These are phyloP conservation scores for Nadsonia commutata DNA, from an alignment of 1,139 yeast genomes.

Conservation along the genomic window DNA sequence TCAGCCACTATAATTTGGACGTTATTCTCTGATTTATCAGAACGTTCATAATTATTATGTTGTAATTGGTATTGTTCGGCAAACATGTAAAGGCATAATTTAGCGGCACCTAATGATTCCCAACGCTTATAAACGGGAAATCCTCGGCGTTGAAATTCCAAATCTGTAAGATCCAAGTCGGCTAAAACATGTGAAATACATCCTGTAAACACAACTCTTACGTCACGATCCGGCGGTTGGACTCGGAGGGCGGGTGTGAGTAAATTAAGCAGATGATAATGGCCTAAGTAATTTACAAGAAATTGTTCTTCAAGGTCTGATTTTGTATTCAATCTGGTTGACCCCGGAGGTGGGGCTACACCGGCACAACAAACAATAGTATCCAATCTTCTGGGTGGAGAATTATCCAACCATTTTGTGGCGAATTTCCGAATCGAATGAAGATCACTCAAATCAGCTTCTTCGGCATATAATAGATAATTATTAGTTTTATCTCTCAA, in stretches of 20 bases:
- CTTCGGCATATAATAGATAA: slow-evolving; percentile 70
- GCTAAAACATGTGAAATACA: slow-evolving; percentile 72
- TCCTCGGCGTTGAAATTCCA: slow-evolving; percentile 45
- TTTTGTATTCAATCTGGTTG: slow-evolving; percentile 40
- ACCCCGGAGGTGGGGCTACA: slow-evolving; percentile 56
- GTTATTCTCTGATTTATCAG: slow-evolving; percentile 52
- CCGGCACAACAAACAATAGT: slow-evolving; percentile 84
- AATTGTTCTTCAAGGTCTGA: slow-evolving; percentile 83
- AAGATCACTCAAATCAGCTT: slow-evolving; percentile 65
- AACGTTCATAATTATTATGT: slow-evolving; percentile 39
- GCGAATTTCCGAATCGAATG: slow-evolving; percentile 80
- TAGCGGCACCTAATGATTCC: slow-evolving; percentile 69
- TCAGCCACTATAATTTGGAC: slow-evolving; percentile 66
- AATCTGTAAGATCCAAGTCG: slow-evolving; percentile 46
- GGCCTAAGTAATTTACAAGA: slow-evolving; percentile 69
- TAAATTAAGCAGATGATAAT: slow-evolving; percentile 64
- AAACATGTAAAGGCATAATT: slow-evolving; percentile 58
- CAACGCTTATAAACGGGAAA: slow-evolving; percentile 56
- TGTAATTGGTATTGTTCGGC: slow-evolving; percentile 62
- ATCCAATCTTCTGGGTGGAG: slow-evolving; percentile 81
- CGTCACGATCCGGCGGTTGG: slow-evolving; percentile 93
- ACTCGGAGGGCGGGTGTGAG: slow-evolving; percentile 67
- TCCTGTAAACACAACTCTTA: slow-evolving; percentile 57
- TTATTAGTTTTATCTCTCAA: slow-evolving; percentile 57
- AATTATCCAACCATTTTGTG: slow-evolving; percentile 82